phyloP scores from a whole-genome alignment of 495 filamentous ascomycete species.

The Elasticomyces elasticus region DNA sequence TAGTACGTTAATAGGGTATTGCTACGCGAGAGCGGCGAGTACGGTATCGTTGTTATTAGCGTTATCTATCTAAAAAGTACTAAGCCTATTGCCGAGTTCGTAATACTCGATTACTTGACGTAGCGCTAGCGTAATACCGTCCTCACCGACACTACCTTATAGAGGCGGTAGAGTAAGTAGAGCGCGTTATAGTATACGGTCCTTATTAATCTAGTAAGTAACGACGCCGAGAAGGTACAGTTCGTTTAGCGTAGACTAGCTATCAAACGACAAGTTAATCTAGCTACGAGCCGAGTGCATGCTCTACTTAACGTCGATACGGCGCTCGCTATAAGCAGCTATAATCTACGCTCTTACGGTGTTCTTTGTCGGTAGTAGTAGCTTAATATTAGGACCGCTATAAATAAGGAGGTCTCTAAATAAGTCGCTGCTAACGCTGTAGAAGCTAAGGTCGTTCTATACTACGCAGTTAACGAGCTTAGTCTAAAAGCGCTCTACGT shows the following conservation, averaged over 20 bases:
- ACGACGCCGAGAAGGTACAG: slow-evolving; percentile 5
- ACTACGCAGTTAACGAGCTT: neutral
- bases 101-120: slow-evolving; percentile 7
- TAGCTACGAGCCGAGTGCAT: neutral
- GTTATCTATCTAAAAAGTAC: slow-evolving; percentile 10
- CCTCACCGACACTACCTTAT: neutral
- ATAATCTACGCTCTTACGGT: neutral
- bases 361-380: neutral
- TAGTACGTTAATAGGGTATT: neutral
- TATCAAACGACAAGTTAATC: slow-evolving; percentile 5
- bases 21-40: neutral
- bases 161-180: neutral
- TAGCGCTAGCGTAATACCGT: neutral
- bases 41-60: slow-evolving; percentile 8
- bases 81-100: slow-evolving; percentile 1
- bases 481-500: neutral
- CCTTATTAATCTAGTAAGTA: neutral
- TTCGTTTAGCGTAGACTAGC: slow-evolving; percentile 3
- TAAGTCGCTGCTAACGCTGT: neutral
- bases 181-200: neutral
- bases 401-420: neutral
- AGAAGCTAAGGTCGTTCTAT: neutral
- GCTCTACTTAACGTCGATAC: neutral
- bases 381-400: neutral
- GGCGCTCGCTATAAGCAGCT: neutral